Evolutionary conservation across 208 protist genomes (phyloP), one percentile per base, ranked within the genome.

Genomic region (Naegleria fowleri): DNA sequence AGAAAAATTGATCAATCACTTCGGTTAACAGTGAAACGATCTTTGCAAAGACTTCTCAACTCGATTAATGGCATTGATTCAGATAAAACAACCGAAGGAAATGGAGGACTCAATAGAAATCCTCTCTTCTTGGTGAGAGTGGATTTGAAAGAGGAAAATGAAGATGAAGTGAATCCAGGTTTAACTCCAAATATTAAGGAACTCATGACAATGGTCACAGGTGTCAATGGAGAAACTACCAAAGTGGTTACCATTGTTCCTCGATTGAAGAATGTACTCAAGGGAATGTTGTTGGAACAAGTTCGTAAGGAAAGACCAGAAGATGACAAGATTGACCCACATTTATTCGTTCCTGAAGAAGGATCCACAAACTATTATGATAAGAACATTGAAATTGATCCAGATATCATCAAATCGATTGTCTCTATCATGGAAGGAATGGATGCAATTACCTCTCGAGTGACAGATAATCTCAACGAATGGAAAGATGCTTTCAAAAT

Each of bases 51-150:
- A 40, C 92, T 99, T 40, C 96, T 97, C 86, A 93, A 94, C 3
- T 94, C 96, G 11, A 96, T 99, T 79, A 97, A 97, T 55, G 94
- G 95, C 67, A 97, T 99, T 92, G 95, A 96, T 58, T 97, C 95
- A 43, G 95, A 97, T 90, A 95, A 97, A 92, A 95, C 94, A 29
- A 92, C 96, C 48, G 95, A 97, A 75, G 95, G 19, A 91, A 92
- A 88, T n/a, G 33, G 33, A 29, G 90, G 29, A 95, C 96, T 48
- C 0, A 88, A 88, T 39, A 58, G n/a, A 33, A 58, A 33, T 58
- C 94, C 95, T 91, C 94, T 99, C 36, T 99, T 99, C 95, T 93
- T 94, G 19, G 93, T 99, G 58, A 96, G 96, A 92, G 97, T 98
- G n/a, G 96, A 97, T 52, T 97, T 99, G 90, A 96, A 95, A 39